Conservation (phyloP, 2,329 filamentous ascomycete genomes). For the Camptophora hylomeconis region DNA sequence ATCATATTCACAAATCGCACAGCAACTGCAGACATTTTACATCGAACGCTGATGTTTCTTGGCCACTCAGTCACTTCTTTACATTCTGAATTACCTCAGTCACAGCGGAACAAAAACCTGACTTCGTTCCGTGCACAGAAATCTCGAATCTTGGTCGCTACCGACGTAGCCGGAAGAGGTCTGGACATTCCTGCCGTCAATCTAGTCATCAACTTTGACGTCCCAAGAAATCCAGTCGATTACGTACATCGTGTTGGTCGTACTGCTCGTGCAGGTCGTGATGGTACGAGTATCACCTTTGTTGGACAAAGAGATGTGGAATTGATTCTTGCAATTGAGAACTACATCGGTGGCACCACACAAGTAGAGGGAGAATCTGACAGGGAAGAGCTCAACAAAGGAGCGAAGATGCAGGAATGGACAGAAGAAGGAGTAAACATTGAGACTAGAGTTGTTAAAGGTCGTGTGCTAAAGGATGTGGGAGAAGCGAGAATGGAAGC, state of each 20-base stretch:
- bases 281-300: conserved; percentile 71
- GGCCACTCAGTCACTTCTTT: conserved; percentile 83
- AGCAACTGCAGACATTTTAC: conserved; percentile 73
- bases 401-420: conserved; percentile 75
- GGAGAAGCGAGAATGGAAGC: conserved; percentile 94
- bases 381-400: conserved; percentile 28
- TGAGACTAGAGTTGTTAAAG: conserved; percentile 76
- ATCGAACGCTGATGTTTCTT: conserved; percentile 74
- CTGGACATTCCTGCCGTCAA: conserved; percentile 88
- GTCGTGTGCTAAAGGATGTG: conserved; percentile 68
- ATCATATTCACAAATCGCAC: conserved; percentile 96
- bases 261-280: conserved; percentile 80
- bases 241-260: conserved; percentile 95
- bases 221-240: conserved; percentile 90
- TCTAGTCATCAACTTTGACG: conserved; percentile 87
- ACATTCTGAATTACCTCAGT: conserved; percentile 75
- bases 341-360: conserved; percentile 54
- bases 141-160: conserved; percentile 81
- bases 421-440: conserved; percentile 83
- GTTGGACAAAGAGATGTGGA: conserved; percentile 89
- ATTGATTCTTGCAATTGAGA: conserved; percentile 80
- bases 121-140: conserved; percentile 82
- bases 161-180: conserved; percentile 86
- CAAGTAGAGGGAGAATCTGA: conserved; percentile 44
- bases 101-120: conserved; percentile 74